phyloP scores from a whole-genome alignment of 495 filamentous ascomycete genomes.

The Sabuloglossum arenarium region DNA sequence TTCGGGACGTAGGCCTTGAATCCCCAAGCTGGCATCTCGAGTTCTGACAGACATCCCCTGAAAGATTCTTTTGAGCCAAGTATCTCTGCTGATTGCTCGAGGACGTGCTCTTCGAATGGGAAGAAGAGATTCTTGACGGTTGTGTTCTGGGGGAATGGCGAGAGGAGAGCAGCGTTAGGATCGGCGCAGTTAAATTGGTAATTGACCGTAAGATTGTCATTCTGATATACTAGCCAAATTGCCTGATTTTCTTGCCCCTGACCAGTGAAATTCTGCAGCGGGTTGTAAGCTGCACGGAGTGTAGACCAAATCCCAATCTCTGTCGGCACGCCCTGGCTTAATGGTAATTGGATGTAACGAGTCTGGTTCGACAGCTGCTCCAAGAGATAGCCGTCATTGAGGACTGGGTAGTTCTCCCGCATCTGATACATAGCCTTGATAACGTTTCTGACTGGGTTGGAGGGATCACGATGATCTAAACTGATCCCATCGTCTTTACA shows the following conservation, averaged over 20 bases:
- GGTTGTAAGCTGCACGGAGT: conserved; percentile 25
- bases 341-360: conserved; percentile 26
- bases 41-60: conserved; percentile 34
- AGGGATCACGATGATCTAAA: conserved; percentile 49
- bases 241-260: conserved; percentile 27
- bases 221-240: conserved; percentile 41
- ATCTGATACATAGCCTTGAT: conserved; percentile 47
- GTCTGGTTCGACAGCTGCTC: conserved; percentile 39
- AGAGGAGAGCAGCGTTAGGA: conserved; percentile 24
- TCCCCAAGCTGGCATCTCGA: conserved; percentile 35
- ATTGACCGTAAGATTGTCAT: conserved; percentile 31
- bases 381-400: conserved; percentile 47
- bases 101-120: conserved; percentile 33
- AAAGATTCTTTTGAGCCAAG: too few species aligned
- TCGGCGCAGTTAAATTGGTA: conserved; percentile 41
- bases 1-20: conserved; percentile 44
- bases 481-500: conserved; percentile 36
- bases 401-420: conserved; percentile 32
- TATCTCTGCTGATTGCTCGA: conserved; percentile 13
- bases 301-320: conserved; percentile 48
- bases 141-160: conserved; percentile 33
- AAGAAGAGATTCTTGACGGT: conserved; percentile 48
- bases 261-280: conserved; percentile 28
- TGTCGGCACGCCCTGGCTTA: conserved; percentile 31
- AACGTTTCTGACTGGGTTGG: conserved; percentile 43